These are phyloP conservation scores for Boletellus ananiceps DNA, from an alignment of 768 basidiomycete species.

Conservation along the genomic window DNA sequence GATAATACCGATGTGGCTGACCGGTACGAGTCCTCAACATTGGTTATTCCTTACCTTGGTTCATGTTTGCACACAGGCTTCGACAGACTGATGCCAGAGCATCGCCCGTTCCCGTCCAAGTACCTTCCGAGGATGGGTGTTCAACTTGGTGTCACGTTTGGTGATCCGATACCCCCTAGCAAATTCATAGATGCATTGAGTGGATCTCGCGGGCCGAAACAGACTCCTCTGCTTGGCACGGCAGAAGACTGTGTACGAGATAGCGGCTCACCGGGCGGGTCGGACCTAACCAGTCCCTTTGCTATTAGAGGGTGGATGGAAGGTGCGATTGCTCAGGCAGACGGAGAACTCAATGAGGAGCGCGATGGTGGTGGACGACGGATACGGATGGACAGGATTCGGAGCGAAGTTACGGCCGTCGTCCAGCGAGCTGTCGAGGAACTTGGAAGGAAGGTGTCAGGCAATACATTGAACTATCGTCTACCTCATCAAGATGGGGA, in stretches of 20 bases:
- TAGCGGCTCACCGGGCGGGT: not conserved
- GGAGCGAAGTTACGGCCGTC: slow-evolving; percentile 51
- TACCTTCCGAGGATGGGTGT: slow-evolving; percentile 61
- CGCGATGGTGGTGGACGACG: slow-evolving; percentile 4
- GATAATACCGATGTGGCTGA: slow-evolving; percentile 92
- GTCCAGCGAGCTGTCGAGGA: slow-evolving; percentile 51
- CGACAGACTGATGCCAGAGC: slow-evolving; percentile 88
- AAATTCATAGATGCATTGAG: slow-evolving; percentile 29
- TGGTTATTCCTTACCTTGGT: not conserved
- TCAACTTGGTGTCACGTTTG: slow-evolving; percentile 72
- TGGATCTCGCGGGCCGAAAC: not conserved
- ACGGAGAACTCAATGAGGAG: slow-evolving; percentile 2
- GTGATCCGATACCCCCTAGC: slow-evolving; percentile 57
- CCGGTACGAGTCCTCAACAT: slow-evolving; percentile 40
- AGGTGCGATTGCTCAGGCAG: slow-evolving; percentile 1
- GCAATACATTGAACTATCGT: slow-evolving; percentile 28
- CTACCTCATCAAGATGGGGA: not conserved
- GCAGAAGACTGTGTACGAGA: not conserved
- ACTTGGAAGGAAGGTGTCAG: slow-evolving; percentile 49
- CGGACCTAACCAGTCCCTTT: not conserved
- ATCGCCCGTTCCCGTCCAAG: slow-evolving; percentile 69
- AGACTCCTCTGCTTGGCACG: not conserved
- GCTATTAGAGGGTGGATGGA: slow-evolving; percentile 15
- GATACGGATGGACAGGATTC: slow-evolving; percentile 35
- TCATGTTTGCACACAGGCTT: slow-evolving; percentile 47